Percentiles rank a stretch among this genome's conserved stretches.
Evolutionary conservation across 208 protist species (phyloP).

Genomic region (Leptomonas pyrrhocoris): DNA sequence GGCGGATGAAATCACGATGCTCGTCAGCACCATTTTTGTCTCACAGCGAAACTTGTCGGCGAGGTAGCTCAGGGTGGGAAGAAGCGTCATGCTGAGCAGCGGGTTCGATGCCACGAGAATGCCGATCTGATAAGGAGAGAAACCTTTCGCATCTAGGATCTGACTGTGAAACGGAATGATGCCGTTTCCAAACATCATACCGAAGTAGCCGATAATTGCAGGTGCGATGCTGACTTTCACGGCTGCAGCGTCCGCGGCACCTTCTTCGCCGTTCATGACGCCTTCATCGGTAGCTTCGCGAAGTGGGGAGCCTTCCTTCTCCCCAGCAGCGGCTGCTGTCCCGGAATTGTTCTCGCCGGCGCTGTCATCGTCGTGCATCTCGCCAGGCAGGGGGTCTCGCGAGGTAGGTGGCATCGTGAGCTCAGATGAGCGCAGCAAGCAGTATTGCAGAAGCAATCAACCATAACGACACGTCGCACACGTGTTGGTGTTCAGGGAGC

Average conservation of each 20-base stretch:
- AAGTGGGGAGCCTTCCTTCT: too few species aligned
- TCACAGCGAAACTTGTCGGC: conserved; percentile 53
- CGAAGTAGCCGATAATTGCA: conserved; percentile 50
- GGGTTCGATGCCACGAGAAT: conserved; percentile 37
- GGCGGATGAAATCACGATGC: conserved; percentile 19
- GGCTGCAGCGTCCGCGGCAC: not conserved
- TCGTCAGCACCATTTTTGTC: conserved; percentile 32
- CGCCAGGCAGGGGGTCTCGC: too few species aligned
- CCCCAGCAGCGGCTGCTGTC: too few species aligned
- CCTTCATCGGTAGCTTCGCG: not conserved
- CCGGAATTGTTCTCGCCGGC: too few species aligned
- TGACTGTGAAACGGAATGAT: conserved; percentile 42
- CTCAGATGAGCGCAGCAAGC: too few species aligned
- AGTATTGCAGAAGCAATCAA: too few species aligned
- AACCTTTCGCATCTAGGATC: conserved; percentile 46
- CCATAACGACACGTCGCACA: too few species aligned
- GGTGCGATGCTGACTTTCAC: conserved; percentile 6
- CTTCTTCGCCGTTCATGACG: not conserved
- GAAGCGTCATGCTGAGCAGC: conserved; percentile 37
- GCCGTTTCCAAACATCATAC: conserved; percentile 41
- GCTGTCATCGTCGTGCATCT: too few species aligned
- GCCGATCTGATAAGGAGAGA: conserved; percentile 37
- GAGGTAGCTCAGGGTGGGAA: conserved; percentile 50
- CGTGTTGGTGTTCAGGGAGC: too few species aligned
- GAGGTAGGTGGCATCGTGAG: too few species aligned